Evolutionary conservation across 768 basidiomycete genomes (phyloP).

Genomic region (Tricholomella constricta): DNA sequence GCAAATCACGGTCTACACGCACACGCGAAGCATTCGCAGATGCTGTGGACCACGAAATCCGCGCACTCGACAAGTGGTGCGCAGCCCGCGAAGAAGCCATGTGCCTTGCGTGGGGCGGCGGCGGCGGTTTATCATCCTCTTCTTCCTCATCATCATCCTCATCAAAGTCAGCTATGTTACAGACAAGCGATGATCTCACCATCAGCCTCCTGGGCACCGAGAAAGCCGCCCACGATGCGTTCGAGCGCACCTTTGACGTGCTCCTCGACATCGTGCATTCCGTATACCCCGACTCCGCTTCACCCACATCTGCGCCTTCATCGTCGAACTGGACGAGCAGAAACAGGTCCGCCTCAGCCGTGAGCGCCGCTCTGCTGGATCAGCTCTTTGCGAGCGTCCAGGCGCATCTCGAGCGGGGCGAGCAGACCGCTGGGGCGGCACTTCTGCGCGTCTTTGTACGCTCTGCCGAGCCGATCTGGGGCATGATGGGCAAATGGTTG

Average conservation of each 20-base stretch:
- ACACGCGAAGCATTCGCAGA: slow-evolving; percentile 86
- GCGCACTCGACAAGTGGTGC: slow-evolving; percentile 68
- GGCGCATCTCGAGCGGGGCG: slow-evolving; percentile 59
- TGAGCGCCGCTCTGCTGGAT: slow-evolving; percentile 64
- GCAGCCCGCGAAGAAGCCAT: slow-evolving; percentile 67
- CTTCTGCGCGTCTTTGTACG: slow-evolving; percentile 64
- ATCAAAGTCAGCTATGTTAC: background rate
- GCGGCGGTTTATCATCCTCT: background rate
- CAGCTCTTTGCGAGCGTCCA: slow-evolving; percentile 59
- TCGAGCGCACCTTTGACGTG: slow-evolving; percentile 58
- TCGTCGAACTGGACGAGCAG: slow-evolving; percentile 10
- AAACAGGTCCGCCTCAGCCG: slow-evolving; percentile 46
- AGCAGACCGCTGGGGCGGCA: slow-evolving; percentile 51
- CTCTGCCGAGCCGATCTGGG: slow-evolving; percentile 73
- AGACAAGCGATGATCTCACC: background rate
- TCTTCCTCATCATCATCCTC: background rate
- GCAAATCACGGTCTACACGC: slow-evolving; percentile 38
- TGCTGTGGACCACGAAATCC: slow-evolving; percentile 63
- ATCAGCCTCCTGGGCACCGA: slow-evolving; percentile 71
- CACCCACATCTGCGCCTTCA: slow-evolving; percentile 24
- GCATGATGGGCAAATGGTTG: slow-evolving; percentile 72
- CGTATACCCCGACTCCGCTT: slow-evolving; percentile 26
- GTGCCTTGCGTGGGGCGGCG: slow-evolving; percentile 56
- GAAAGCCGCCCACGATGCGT: slow-evolving; percentile 56
- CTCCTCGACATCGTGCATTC: slow-evolving; percentile 51